Evolutionary conservation across 139 green algal genomes (phyloP), one percentile per base, ranked within the genome.

Genomic region (Dunaliella sp.): DNA sequence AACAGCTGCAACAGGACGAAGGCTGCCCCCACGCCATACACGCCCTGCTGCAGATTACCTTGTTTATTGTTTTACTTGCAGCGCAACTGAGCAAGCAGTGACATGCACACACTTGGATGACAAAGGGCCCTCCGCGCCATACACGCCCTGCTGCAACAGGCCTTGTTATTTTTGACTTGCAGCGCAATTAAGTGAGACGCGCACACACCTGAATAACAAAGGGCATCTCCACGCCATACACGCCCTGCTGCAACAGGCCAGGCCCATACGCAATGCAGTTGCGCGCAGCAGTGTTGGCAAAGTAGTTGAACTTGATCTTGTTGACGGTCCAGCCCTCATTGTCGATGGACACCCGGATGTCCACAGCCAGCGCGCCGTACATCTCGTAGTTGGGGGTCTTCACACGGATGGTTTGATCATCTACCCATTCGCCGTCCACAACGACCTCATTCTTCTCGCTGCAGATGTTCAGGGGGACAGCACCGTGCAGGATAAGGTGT

Each of bases 241-340:
- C 28, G 3, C 88, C 89, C 12, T 88, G 85, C 1, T 57, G 79
- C 58, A 97, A 89, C 79, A 98, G 78, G 35, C 95, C 95, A 26
- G 95, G 95, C 0, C 95, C 95, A 82, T 94, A 97, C 0, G 95
- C 95, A 35, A 97, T 86, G 86, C 92, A 96, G 84, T 96, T 95
- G 83, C 92, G 90, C 3, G 94, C 91, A 1, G 91, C 87, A 1
- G 94, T 98, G 93, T 98, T 97, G 87, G 94, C 94, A 85, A 96
- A 97, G 92, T 97, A 97, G 38, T 86, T 91, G 88, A 95, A 97
- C 33, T 85, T 88, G 35, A 97, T 84, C 80, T 94, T 94, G 89
- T 97, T 97, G n/a, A 98, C 95, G 0, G 95, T 98, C 95, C 95
- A 97, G 87, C 92, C 93, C 78, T 95, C 93, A 38, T 91, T 91